Base-by-base conservation (phyloP, 805 yeast genomes). In the Priceomyces melissophilus region DNA sequence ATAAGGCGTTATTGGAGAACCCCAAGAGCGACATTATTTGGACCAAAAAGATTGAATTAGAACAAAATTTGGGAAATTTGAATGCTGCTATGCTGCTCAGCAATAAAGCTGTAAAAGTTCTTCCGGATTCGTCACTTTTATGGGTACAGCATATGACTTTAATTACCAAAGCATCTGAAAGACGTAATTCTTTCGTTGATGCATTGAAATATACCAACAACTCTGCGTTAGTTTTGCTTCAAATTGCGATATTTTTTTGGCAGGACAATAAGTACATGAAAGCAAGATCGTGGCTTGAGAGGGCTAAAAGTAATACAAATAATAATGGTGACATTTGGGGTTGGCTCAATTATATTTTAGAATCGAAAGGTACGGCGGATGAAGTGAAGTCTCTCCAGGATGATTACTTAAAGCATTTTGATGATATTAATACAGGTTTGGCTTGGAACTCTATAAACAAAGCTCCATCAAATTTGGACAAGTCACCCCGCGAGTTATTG, bases 281-380 rank as follows among this genome's bases (percentile, higher is more conserved):
- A 47, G 87, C 95, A 0, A 65, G 69, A 41, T 71, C 81, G 10
- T 90, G 96, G 88, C 76, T 88, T 41, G 83, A 82, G 36, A 69
- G 84, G 39, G 85, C 93, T 0, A 55, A 82, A 9, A 67, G 63
- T n/a, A 66, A 70, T 2, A 79, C 81, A 41, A 58, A 66, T 1
- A 66, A 61, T n/a, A 76, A 69, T 54, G 97, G 96, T 3, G 97
- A 90, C 60, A 61, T 73, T 2, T 88, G 95, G 84, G 76, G 79
- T 1, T 82, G 88, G 83, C 53, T 70, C 37, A 78, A 76, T 49
- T 67, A 70, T 20, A 78, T 74, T 46, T 42, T 68, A 33, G 38
- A 48, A 14, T 73, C 69, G 45, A 64, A 62, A 37, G 75, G 73
- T 2, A 49, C 58, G 3, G 55, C 52, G 4, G 63, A 57, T 2